Conservation (phyloP, 176 grass and related monocot species). For the Guadua angustifolia region DNA sequence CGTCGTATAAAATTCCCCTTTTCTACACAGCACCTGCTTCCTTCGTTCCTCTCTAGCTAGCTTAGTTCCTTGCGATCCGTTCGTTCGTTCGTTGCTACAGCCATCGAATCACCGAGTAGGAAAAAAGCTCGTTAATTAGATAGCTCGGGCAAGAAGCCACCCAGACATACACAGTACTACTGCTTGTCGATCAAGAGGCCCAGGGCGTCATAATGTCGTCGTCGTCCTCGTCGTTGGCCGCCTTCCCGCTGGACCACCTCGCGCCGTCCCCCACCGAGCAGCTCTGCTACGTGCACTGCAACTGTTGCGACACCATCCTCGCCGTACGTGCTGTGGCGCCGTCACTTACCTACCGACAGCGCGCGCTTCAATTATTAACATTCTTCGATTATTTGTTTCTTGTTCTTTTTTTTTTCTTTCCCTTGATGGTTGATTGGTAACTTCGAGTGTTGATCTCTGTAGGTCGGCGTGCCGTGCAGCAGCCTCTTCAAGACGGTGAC, state of each 20-base stretch:
- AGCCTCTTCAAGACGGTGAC: conserved; percentile 98
- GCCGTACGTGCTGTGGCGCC: conserved; percentile 59
- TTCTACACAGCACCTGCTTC: not conserved
- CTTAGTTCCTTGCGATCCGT: not conserved
- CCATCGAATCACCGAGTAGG: not conserved
- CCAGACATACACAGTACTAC: not conserved
- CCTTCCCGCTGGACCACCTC: conserved; percentile 88
- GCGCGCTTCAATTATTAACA: not conserved
- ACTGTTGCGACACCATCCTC: conserved; percentile 97
- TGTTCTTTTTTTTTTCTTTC: not conserved
- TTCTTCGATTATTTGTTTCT: not conserved
- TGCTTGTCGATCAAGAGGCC: not conserved
- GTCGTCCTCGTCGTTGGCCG: conserved; percentile 75
- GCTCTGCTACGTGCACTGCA: conserved; percentile 99
- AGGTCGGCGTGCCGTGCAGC: conserved; percentile 95
- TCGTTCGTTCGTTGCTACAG: not conserved
- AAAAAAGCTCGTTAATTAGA: not conserved
- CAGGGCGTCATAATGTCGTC: conserved; percentile 49
- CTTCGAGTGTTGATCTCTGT: conserved; percentile 1
- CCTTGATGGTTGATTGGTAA: not conserved
- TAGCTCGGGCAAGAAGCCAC: not conserved
- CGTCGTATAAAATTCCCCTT: conserved; percentile 51
- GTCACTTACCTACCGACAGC: conserved; percentile 45
- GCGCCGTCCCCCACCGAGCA: conserved; percentile 89
- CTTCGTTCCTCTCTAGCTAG: not conserved